phyloP scores from a whole-genome alignment of 352 stramenopile species.

The Pythium aquatile region DNA sequence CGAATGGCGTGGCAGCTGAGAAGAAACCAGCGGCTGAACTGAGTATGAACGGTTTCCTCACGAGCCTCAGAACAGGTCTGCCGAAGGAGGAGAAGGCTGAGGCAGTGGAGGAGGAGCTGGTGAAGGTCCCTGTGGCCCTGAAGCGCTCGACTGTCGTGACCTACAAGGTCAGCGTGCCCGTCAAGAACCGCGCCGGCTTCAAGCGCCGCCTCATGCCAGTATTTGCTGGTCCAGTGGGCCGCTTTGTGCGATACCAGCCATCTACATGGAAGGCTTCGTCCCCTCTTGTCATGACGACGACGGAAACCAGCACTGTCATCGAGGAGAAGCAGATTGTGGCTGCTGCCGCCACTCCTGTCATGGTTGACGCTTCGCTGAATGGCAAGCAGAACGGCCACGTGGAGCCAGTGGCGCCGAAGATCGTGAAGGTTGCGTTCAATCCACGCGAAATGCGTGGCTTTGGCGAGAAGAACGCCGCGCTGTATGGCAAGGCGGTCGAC shows the following conservation, averaged over 20 bases:
- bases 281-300: slow-evolving; percentile 11
- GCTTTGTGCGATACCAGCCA: slow-evolving; percentile 38
- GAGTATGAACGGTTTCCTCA: slow-evolving; percentile 67
- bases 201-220: slow-evolving; percentile 24
- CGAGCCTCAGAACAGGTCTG: slow-evolving; percentile 51
- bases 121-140: slow-evolving; percentile 12
- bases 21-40: slow-evolving; percentile 27
- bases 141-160: slow-evolving; percentile 13
- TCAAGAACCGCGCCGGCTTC: slow-evolving; percentile 28
- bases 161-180: slow-evolving; percentile 20
- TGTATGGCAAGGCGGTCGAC: slow-evolving; percentile 67
- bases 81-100: neutral
- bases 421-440: slow-evolving; percentile 50
- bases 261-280: slow-evolving; percentile 19
- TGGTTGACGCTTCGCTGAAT: neutral
- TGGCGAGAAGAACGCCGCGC: slow-evolving; percentile 54
- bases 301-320: slow-evolving; percentile 2
- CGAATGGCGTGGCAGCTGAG: slow-evolving; percentile 1
- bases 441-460: slow-evolving; percentile 52
- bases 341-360: no score
- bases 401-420: neutral
- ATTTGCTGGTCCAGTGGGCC: slow-evolving; percentile 20
- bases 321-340: neutral
- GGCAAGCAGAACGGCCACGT: neutral
- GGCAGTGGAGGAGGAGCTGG: slow-evolving; percentile 10